Percentiles rank a stretch among this genome's conserved stretches.
phyloP scores from a whole-genome alignment of 345 rosid species.

The Syzygium oleosum region DNA sequence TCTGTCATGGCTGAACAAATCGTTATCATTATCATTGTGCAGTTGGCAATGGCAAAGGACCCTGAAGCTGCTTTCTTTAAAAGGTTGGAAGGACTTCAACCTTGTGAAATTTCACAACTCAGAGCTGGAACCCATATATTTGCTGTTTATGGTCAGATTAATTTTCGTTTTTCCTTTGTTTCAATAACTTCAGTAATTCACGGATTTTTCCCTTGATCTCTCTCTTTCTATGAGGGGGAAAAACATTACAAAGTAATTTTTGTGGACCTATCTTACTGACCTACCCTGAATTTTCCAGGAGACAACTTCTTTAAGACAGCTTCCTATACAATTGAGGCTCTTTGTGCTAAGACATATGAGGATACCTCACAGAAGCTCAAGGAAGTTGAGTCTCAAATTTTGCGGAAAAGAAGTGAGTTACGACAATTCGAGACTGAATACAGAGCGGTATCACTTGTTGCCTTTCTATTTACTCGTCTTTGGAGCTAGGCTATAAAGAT shows the following conservation, averaged over 20 bases:
- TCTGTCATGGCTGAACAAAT: background rate
- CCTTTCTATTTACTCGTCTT: background rate
- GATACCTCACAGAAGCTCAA: conserved; percentile 74
- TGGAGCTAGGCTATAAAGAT: background rate
- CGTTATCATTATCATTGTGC: conserved; percentile 9
- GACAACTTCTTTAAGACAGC: conserved; percentile 98
- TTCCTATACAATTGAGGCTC: conserved; percentile 90
- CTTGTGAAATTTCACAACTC: conserved; percentile 89
- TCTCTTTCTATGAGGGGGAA: background rate
- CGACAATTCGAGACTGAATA: conserved; percentile 95
- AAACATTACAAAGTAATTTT: background rate
- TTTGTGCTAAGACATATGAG: conserved; percentile 79
- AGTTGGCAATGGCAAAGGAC: conserved; percentile 96
- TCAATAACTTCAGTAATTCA: background rate
- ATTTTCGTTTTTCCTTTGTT: background rate
- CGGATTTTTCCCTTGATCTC: background rate
- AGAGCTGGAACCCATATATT: conserved; percentile 98
- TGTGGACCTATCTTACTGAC: background rate
- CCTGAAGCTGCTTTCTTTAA: conserved; percentile 98
- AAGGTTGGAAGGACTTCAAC: conserved; percentile 98
- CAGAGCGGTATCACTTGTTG: conserved; percentile 47
- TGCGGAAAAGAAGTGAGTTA: conserved; percentile 84
- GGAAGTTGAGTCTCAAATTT: conserved; percentile 82
- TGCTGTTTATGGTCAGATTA: conserved; percentile 86
- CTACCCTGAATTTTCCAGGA: conserved; percentile 34